A percentile compares a stretch with the other conserved stretches of the same genome.
These are phyloP conservation scores for Calocera cornea DNA, from an alignment of 768 basidiomycete genomes.

Conservation along the genomic window DNA sequence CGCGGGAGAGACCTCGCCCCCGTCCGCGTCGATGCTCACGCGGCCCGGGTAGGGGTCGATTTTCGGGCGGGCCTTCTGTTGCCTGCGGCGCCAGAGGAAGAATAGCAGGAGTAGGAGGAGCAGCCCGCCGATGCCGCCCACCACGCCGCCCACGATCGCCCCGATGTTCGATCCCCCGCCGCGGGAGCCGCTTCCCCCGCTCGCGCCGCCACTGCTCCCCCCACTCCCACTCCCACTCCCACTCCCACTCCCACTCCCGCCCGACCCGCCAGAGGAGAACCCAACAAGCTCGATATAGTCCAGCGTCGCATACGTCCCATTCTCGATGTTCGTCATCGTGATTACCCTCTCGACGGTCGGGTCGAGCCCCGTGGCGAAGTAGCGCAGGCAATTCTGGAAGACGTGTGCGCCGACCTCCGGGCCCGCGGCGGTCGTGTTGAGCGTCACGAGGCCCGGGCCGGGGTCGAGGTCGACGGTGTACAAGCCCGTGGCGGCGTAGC, in stretches of 20 bases:
- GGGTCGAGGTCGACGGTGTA: background rate
- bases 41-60: background rate
- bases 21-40: background rate
- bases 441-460: background rate
- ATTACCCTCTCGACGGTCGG: background rate
- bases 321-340: constrained; percentile 1
- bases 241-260: background rate
- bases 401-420: background rate
- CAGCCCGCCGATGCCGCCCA: background rate
- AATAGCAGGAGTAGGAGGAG: background rate
- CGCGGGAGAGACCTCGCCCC: background rate
- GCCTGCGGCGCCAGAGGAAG: background rate
- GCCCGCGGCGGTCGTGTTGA: background rate
- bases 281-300: background rate
- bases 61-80: background rate
- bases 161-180: background rate
- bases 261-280: background rate
- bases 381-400: background rate
- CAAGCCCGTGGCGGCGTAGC: background rate
- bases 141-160: background rate
- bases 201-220: background rate
- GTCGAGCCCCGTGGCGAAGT: background rate
- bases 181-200: background rate
- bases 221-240: background rate
- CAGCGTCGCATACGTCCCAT: constrained; percentile 3